A percentile compares a stretch with the other conserved stretches of the same genome.
These are phyloP conservation scores for Monilinia aucupariae DNA, from an alignment of 2,329 filamentous ascomycete species.

Conservation along the genomic window DNA sequence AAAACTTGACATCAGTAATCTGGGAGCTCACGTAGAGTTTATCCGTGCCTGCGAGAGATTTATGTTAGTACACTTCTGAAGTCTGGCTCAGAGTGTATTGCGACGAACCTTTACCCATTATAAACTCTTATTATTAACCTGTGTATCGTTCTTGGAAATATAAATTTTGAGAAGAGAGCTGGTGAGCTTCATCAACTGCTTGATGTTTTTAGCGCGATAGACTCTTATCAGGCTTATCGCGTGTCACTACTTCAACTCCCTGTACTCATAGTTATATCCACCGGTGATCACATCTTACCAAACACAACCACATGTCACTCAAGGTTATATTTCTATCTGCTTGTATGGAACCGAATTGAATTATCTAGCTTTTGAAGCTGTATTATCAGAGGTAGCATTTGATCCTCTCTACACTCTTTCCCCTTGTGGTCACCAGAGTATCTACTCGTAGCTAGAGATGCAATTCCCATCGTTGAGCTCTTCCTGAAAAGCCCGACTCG, in stretches of 20 bases:
- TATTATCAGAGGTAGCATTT: not conserved
- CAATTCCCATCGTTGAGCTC: not conserved
- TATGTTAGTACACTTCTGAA: slow-evolving; percentile 7
- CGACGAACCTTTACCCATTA: slow-evolving; percentile 33
- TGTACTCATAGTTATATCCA: too few species aligned
- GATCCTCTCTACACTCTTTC: not conserved
- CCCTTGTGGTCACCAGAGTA: not conserved
- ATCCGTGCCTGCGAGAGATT: slow-evolving; percentile 42
- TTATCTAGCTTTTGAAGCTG: not conserved
- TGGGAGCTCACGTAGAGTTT: slow-evolving; percentile 40
- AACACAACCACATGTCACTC: not conserved
- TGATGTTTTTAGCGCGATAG: slow-evolving; percentile 1
- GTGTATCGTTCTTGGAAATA: not conserved
- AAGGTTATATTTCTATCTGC: not conserved
- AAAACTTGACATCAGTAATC: slow-evolving; percentile 8
- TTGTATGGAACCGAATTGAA: not conserved
- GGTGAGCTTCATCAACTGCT: slow-evolving; percentile 1
- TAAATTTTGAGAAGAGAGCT: not conserved
- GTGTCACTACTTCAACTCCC: not conserved
- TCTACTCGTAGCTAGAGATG: not conserved
- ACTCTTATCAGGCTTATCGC: slow-evolving; percentile 10
- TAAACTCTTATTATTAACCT: slow-evolving; percentile 9
- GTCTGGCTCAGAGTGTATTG: not conserved
- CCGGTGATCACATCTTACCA: not conserved
- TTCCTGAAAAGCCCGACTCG: not conserved